A percentile compares a stretch with the other conserved stretches of the same genome.
Evolutionary conservation across 2,329 filamentous ascomycete species (phyloP).

Genomic region (Alternaria viburni): DNA sequence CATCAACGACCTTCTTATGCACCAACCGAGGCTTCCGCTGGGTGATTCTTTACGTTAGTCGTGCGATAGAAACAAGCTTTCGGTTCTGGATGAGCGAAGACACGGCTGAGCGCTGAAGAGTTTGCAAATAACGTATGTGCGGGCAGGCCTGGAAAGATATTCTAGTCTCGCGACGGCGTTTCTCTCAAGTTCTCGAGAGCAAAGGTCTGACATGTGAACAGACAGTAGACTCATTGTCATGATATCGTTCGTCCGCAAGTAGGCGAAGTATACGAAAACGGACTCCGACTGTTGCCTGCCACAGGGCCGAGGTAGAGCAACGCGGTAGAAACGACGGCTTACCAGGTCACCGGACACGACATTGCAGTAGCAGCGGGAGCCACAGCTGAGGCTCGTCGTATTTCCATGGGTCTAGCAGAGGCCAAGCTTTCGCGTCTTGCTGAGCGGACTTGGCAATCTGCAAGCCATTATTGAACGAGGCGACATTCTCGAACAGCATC

Average conservation of each 20-base stretch:
- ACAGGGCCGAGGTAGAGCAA: not conserved
- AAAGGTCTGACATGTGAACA: not conserved
- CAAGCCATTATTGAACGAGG: slow-evolving; percentile 10
- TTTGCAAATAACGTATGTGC: not conserved
- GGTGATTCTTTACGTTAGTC: not conserved
- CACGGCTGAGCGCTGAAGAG: not conserved
- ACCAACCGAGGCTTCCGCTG: not conserved
- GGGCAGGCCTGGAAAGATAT: not conserved
- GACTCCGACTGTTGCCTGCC: not conserved
- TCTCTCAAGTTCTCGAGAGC: not conserved
- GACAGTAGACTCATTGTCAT: not conserved
- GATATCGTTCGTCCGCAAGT: not conserved
- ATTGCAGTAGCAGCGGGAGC: not conserved
- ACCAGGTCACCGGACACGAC: slow-evolving; percentile 2
- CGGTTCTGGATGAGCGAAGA: not conserved
- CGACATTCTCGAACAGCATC: not conserved
- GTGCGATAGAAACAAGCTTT: not conserved
- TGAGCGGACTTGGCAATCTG: slow-evolving; percentile 11
- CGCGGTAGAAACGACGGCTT: not conserved
- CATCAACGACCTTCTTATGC: not conserved
- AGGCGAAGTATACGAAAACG: not conserved
- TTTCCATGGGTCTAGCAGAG: not conserved
- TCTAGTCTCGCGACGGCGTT: not conserved
- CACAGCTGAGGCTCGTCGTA: slow-evolving; percentile 5
- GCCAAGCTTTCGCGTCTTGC: slow-evolving; percentile 2